phyloP scores from a whole-genome alignment of 441 rosid species.

The Cnidoscolus chayamansa region DNA sequence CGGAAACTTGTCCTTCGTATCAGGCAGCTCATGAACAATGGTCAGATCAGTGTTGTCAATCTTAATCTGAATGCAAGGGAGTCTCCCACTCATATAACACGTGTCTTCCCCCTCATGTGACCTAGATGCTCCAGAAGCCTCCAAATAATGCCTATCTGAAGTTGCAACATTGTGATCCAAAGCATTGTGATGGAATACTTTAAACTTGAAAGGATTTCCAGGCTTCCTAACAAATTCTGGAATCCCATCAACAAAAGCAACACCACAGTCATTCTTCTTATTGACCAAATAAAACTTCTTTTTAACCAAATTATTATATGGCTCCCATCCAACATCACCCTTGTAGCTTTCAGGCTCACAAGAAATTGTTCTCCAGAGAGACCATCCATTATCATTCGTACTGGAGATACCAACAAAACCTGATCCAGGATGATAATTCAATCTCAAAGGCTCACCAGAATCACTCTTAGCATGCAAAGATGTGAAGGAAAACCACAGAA shows the following conservation, averaged over 20 bases:
- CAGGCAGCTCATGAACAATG: constrained; percentile 71
- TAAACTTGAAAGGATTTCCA: constrained; percentile 92
- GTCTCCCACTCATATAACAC: constrained; percentile 38
- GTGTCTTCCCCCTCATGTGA: constrained; percentile 34
- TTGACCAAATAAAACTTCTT: constrained; percentile 73
- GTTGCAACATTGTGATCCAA: constrained; percentile 30
- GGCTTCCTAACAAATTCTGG: constrained; percentile 91
- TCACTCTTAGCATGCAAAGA: constrained; percentile 73
- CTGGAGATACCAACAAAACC: constrained; percentile 72
- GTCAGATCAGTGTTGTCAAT: constrained; percentile 59
- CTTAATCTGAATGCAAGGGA: constrained; percentile 54
- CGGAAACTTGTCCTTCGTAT: constrained; percentile 65
- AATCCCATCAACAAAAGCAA: constrained; percentile 71
- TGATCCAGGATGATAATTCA: constrained; percentile 63
- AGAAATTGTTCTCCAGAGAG: constrained; percentile 65
- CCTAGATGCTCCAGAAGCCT: constrained; percentile 31
- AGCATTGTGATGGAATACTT: constrained; percentile 48
- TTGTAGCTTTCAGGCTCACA: constrained; percentile 52
- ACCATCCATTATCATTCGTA: constrained; percentile 45
- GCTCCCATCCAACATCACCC: constrained; percentile 63
- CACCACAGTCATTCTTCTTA: constrained; percentile 75
- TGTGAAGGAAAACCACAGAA: constrained; percentile 79
- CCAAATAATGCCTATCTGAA: constrained; percentile 28
- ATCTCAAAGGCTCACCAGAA: constrained; percentile 67
- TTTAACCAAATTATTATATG: constrained; percentile 56